Evolutionary conservation across 169 alveolate species (phyloP).

Genomic region (Ichthyophthirius multifiliis): DNA sequence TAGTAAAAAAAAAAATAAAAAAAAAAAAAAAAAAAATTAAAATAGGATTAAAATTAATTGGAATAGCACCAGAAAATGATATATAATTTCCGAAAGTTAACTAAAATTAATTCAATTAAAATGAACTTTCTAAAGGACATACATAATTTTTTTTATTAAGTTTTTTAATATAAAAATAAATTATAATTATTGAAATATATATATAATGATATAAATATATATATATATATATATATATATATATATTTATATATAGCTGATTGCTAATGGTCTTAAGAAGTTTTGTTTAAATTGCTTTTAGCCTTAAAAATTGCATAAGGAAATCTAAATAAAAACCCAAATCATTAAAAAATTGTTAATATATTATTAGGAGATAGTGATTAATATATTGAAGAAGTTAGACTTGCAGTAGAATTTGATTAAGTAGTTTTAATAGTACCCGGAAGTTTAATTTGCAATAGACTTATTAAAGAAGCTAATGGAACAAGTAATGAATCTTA

Average conservation of each 20-base stretch:
- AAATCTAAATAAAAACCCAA: slow-evolving; percentile 12
- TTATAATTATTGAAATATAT: too few relatives aligned
- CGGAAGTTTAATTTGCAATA: slow-evolving; percentile 38
- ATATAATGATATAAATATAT: background rate
- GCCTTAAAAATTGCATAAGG: slow-evolving; percentile 63
- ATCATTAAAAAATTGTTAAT: slow-evolving; percentile 21
- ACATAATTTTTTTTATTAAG: slow-evolving; percentile 70
- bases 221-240: background rate
- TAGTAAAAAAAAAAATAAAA: background rate
- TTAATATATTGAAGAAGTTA: slow-evolving; percentile 40
- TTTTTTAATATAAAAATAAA: too few relatives aligned
- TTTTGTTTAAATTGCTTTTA: slow-evolving; percentile 61
- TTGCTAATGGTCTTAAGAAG: slow-evolving; percentile 71
- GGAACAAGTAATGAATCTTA: slow-evolving; percentile 5
- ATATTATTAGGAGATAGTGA: slow-evolving; percentile 56
- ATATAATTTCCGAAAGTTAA: slow-evolving; percentile 76
- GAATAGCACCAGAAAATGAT: slow-evolving; percentile 80
- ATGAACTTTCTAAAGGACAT: slow-evolving; percentile 81
- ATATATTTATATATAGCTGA: slow-evolving; percentile 52
- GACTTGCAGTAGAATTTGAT: slow-evolving; percentile 30
- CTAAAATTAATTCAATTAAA: slow-evolving; percentile 58
- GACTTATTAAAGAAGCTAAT: slow-evolving; percentile 3
- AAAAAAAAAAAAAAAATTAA: background rate
- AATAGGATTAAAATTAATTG: slow-evolving; percentile 69
- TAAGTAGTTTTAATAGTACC: slow-evolving; percentile 50